Evolutionary conservation across 163 green algal species (phyloP), one percentile per base, ranked within the genome.

Genomic region (Chlamydomonas reinhardtii): DNA sequence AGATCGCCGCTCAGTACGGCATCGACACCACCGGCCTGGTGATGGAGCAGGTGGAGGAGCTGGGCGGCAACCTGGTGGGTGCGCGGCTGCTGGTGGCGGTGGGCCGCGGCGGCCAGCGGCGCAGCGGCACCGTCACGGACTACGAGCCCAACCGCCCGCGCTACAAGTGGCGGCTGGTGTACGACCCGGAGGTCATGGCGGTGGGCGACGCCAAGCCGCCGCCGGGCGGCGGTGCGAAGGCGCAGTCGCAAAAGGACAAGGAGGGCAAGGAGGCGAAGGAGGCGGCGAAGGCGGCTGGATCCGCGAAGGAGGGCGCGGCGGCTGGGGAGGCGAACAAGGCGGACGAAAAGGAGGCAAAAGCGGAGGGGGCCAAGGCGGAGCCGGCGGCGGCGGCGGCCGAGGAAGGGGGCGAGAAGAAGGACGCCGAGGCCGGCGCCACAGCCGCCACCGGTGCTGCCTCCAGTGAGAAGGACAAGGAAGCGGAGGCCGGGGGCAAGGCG

Each of bases 151-250:
- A 78, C 32, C 78, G 78, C 1, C 78, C 78, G 16, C 78, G 78
- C 22, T 85, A 85, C 78, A 85, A 85, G 68, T 85, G 78, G 78
- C 78, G 78, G 4, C 27, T 85, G 68, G 78, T 85, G 68, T 85
- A 85, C 78, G 78, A 85, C 68, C 4, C 65, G 16, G 77, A 84
- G 22, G 77, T 84, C 4, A 11, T 76, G 22, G 65, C 77, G 0
- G 77, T 84, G 37, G 76, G 76, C 17, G 37, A 39, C 39, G 71
- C 14, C 37, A 65, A 56, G 48, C 11, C 32, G 52, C 16, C n/a
- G 29, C 2, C 22, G 5, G 39, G 61, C 37, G 25, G 39, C 71
- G n/a, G n/a, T n/a, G 37, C 37, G 39, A 62, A 24, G 11, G 39
- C 71, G 22, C 15, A 59, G 20, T 34, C 24, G 4, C 1, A 56